A percentile compares a stretch with the other conserved stretches of the same genome.
Conservation (phyloP, 805 yeast species). For the Candida patagonica region DNA sequence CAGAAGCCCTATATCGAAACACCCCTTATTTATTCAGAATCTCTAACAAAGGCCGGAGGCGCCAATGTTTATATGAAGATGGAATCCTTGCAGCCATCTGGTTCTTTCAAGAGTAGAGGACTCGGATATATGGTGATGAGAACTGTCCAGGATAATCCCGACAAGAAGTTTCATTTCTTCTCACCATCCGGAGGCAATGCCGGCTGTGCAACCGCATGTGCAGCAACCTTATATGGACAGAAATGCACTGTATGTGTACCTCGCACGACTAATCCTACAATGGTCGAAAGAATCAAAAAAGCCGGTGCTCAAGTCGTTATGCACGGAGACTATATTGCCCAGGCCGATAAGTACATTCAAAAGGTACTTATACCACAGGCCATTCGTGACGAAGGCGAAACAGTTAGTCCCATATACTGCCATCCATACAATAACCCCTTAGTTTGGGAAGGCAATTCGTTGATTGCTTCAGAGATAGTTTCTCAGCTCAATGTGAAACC, state of each 20-base stretch:
- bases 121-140: constrained; percentile 75
- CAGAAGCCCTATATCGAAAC: constrained; percentile 40
- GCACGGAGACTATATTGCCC: constrained; percentile 74
- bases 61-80: constrained; percentile 69
- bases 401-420: constrained; percentile 48
- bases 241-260: constrained; percentile 56
- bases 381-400: constrained; percentile 52
- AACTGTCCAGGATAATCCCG: constrained; percentile 27
- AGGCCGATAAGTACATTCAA: constrained; percentile 65
- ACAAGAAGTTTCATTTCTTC: constrained; percentile 37
- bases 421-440: constrained; percentile 93
- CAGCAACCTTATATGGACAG: constrained; percentile 60
- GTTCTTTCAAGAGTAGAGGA: constrained; percentile 88
- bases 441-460: constrained; percentile 93
- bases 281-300: constrained; percentile 36
- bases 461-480: constrained; percentile 78
- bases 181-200: constrained; percentile 97
- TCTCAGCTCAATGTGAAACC: constrained; percentile 61
- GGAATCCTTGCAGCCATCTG: constrained; percentile 83
- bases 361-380: constrained; percentile 51
- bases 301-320: constrained; percentile 46
- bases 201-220: constrained; percentile 93
- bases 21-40: constrained; percentile 65
- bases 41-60: constrained; percentile 57
- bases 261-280: constrained; percentile 34